Conservation (phyloP, 176 grass and related monocot genomes). For the Coix lacrymajobi region DNA sequence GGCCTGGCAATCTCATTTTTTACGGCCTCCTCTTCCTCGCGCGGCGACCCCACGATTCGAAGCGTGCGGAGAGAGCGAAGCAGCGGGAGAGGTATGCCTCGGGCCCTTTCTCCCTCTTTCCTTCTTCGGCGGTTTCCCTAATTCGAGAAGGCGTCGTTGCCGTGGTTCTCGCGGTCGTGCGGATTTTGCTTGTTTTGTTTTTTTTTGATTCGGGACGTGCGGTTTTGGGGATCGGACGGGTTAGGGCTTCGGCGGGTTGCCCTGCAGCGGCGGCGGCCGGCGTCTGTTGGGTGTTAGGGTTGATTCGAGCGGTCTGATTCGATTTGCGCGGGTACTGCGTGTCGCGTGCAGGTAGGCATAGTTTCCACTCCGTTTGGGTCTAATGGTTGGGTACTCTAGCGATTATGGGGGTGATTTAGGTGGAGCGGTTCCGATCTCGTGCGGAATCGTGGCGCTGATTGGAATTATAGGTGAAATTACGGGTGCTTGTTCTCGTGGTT, state of each 20-base stretch:
- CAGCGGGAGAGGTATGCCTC: constrained; percentile 9
- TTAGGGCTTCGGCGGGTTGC: background rate
- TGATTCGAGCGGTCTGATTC: background rate
- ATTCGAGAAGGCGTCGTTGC: background rate
- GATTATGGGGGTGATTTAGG: background rate
- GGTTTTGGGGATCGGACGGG: background rate
- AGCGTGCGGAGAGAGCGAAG: constrained; percentile 12
- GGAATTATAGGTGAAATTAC: background rate
- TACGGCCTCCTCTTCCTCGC: background rate
- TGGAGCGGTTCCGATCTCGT: background rate
- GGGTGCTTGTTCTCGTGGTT: background rate
- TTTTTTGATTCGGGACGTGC: background rate
- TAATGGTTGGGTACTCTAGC: background rate
- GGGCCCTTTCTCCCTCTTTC: background rate
- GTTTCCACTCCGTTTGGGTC: background rate
- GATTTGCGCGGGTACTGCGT: background rate
- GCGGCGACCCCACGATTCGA: constrained; percentile 1
- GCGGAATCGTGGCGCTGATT: background rate
- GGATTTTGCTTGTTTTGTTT: background rate
- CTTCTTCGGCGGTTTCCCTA: background rate
- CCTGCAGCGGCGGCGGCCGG: background rate
- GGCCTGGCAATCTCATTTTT: background rate
- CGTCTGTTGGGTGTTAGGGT: background rate
- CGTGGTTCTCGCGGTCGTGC: background rate
- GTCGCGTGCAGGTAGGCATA: background rate